These are phyloP conservation scores for Aphanomyces invadans DNA, from an alignment of 352 stramenopile species.

Conservation along the genomic window DNA sequence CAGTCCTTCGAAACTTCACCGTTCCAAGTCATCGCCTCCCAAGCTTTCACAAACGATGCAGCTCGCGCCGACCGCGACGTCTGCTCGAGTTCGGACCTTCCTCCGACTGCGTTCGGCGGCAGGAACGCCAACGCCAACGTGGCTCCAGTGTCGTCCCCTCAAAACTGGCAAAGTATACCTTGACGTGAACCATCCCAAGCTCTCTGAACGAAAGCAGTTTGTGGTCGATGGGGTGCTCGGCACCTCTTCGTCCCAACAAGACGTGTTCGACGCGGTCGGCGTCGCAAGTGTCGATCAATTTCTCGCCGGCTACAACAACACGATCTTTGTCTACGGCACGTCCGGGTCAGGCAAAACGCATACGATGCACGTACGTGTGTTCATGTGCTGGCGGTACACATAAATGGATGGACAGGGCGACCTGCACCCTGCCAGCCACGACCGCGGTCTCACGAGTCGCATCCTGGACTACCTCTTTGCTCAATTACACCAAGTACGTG, in stretches of 20 bases:
- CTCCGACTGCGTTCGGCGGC: background rate
- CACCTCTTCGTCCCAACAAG: slow-evolving; percentile 49
- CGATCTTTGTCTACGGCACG: slow-evolving; percentile 88
- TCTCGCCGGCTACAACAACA: slow-evolving; percentile 82
- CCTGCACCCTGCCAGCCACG: slow-evolving; percentile 4
- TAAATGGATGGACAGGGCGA: background rate
- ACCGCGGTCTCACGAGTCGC: slow-evolving; percentile 51
- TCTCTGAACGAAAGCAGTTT: background rate
- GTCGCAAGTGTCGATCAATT: slow-evolving; percentile 41
- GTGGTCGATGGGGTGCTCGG: slow-evolving; percentile 61
- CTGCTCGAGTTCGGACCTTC: background rate
- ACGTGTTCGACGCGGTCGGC: slow-evolving; percentile 69
- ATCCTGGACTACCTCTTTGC: slow-evolving; percentile 45
- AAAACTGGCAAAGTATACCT: background rate
- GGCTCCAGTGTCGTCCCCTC: background rate
- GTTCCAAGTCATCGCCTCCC: slow-evolving; percentile 1
- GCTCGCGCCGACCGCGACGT: background rate
- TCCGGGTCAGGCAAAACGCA: slow-evolving; percentile 89
- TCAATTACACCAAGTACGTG: slow-evolving; percentile 23
- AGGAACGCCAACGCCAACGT: background rate
- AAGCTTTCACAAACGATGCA: background rate
- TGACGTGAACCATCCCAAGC: background rate
- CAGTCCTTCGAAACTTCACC: background rate
- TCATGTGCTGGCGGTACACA: background rate
- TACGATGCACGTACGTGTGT: slow-evolving; percentile 72